phyloP scores from a whole-genome alignment of 768 basidiomycete genomes.

The Boletus reticuloceps region DNA sequence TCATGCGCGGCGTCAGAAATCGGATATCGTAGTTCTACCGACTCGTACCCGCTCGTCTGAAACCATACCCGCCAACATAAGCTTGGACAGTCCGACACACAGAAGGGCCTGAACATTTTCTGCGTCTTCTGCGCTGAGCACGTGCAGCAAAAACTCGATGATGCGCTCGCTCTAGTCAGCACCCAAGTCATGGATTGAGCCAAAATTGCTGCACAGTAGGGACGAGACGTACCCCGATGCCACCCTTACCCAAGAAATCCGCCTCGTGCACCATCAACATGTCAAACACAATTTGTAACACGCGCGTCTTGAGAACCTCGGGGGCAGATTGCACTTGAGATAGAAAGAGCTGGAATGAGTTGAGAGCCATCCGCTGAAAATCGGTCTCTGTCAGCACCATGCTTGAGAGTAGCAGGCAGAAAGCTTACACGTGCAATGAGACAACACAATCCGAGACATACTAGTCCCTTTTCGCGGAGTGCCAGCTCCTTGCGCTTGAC shows the following conservation, averaged over 20 bases:
- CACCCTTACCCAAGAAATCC: constrained; percentile 52
- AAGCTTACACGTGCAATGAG: constrained; percentile 56
- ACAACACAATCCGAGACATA: constrained; percentile 69
- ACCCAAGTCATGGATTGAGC: no score
- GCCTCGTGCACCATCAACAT: constrained; percentile 81
- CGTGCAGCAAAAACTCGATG: constrained; percentile 62
- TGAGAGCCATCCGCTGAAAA: constrained; percentile 30
- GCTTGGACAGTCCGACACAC: constrained; percentile 81
- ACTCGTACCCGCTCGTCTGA: constrained; percentile 61
- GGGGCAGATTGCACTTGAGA: constrained; percentile 68
- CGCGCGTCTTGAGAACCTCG: constrained; percentile 60
- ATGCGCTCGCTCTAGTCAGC: constrained; percentile 49
- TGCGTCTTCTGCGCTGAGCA: constrained; percentile 53
- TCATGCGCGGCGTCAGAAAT: not conserved
- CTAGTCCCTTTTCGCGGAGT: constrained; percentile 63
- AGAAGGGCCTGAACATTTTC: constrained; percentile 68
- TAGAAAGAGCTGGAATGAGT: constrained; percentile 78
- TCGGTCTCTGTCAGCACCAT: not conserved
- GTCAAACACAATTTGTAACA: constrained; percentile 85
- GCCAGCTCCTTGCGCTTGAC: constrained; percentile 82
- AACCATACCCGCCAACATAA: constrained; percentile 75
- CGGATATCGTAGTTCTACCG: not conserved
- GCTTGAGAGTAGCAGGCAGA: not conserved
- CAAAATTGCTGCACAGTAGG: not conserved
- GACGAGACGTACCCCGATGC: constrained; percentile 27